Percentiles rank a stretch among this genome's conserved stretches.
Evolutionary conservation across 1,284 basidiomycete genomes (phyloP).

Genomic region (Retiboletus flavoniger): DNA sequence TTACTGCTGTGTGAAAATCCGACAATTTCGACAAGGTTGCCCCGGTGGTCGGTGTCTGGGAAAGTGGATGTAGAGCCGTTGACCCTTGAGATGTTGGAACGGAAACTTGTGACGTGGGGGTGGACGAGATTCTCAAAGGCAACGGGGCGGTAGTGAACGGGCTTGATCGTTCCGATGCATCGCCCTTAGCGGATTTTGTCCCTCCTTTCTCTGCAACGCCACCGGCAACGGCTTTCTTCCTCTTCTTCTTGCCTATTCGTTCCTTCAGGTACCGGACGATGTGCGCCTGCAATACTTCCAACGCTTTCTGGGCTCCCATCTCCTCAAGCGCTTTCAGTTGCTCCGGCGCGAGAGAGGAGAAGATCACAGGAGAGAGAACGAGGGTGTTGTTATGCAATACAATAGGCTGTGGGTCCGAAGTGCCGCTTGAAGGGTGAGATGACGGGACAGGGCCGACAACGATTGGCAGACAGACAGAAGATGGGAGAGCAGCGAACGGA

Average conservation of each 20-base stretch:
- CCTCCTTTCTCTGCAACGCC: conserved; percentile 12
- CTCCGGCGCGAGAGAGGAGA: conserved; percentile 72
- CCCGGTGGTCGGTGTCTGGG: not conserved
- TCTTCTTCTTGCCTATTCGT: conserved; percentile 46
- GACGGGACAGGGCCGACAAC: conserved; percentile 58
- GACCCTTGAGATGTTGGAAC: not conserved
- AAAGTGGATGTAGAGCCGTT: not conserved
- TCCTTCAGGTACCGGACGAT: conserved; percentile 87
- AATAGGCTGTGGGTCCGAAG: conserved; percentile 63
- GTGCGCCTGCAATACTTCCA: conserved; percentile 80
- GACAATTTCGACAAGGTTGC: not conserved
- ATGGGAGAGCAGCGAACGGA: conserved; percentile 27
- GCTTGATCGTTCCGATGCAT: conserved; percentile 21
- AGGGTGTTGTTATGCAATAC: conserved; percentile 83
- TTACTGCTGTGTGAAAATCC: conserved; percentile 14
- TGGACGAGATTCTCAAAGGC: conserved; percentile 26
- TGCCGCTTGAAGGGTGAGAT: conserved; percentile 40
- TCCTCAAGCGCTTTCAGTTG: conserved; percentile 76
- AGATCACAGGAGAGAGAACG: conserved; percentile 82
- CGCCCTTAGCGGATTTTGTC: conserved; percentile 10
- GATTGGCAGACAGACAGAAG: conserved; percentile 53
- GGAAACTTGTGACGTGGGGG: conserved; percentile 1
- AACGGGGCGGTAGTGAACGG: conserved; percentile 44
- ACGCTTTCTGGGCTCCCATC: conserved; percentile 79
- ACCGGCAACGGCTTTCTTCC: conserved; percentile 23